Evolutionary conservation across 2,329 filamentous ascomycete species (phyloP).

Genomic region (Dactylellina haptotyla): DNA sequence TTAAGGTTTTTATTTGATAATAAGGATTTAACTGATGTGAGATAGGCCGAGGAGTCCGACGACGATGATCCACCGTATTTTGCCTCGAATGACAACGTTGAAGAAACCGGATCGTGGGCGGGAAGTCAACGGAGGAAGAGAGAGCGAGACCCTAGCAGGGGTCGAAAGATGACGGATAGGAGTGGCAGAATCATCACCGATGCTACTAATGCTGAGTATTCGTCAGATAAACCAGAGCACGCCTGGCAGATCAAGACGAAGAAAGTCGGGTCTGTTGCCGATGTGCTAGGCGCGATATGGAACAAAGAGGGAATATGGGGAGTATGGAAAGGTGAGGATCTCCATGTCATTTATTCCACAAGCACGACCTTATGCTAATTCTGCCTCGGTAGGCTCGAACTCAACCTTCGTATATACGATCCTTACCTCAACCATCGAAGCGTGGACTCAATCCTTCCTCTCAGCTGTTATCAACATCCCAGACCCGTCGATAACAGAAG

Average conservation of each 20-base stretch:
- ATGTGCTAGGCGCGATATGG: slow-evolving; percentile 89
- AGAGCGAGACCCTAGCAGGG: slow-evolving; percentile 49
- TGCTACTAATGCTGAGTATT: slow-evolving; percentile 61
- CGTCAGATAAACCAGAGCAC: slow-evolving; percentile 77
- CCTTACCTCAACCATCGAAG: slow-evolving; percentile 85
- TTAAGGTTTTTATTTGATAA: background rate
- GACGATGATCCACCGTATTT: slow-evolving; percentile 86
- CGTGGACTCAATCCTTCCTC: slow-evolving; percentile 90
- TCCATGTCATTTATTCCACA: background rate
- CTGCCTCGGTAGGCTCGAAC: slow-evolving; percentile 73
- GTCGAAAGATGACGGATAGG: slow-evolving; percentile 62
- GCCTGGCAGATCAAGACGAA: slow-evolving; percentile 76
- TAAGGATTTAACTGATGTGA: slow-evolving; percentile 56
- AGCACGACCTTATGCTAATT: background rate
- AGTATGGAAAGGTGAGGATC: slow-evolving; percentile 77
- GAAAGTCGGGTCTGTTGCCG: slow-evolving; percentile 60
- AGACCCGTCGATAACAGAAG: slow-evolving; percentile 79
- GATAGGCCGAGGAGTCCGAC: slow-evolving; percentile 71
- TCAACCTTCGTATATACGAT: slow-evolving; percentile 91
- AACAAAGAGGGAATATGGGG: slow-evolving; percentile 88
- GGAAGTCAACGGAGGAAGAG: slow-evolving; percentile 58
- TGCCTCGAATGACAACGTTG: slow-evolving; percentile 67
- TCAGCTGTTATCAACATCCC: slow-evolving; percentile 90
- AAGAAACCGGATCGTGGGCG: slow-evolving; percentile 58
- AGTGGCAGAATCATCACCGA: slow-evolving; percentile 63